Percentiles rank a stretch among this genome's conserved stretches.
Conservation (phyloP, 805 yeast species). For the Myxozyma nipponensis region DNA sequence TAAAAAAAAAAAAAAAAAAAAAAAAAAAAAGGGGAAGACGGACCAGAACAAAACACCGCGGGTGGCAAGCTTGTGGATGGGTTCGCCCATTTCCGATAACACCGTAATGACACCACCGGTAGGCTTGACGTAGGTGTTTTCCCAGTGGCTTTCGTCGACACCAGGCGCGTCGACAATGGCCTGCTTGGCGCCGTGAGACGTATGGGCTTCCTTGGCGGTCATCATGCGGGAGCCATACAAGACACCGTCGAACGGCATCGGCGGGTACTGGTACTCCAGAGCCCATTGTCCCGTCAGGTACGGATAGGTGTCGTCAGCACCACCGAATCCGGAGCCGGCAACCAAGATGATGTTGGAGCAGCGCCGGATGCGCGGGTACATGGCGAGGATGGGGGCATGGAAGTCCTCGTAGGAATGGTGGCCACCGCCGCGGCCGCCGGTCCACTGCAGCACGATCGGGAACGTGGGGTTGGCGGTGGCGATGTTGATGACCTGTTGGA, state of each 20-base stretch:
- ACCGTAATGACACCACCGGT: constrained; percentile 97
- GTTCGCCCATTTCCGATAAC: constrained; percentile 99
- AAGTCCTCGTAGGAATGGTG: constrained; percentile 99
- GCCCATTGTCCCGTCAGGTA: constrained; percentile 98
- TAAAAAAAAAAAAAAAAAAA: neutral
- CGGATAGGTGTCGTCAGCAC: constrained; percentile 94
- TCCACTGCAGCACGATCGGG: constrained; percentile 99
- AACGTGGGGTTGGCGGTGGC: constrained; percentile 94
- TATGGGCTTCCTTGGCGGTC: constrained; percentile 94
- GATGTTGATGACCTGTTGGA: constrained; percentile 77
- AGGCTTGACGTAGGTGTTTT: constrained; percentile 86
- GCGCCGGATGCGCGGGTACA: constrained; percentile 92
- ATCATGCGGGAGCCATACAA: constrained; percentile 94
- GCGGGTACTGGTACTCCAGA: constrained; percentile 78
- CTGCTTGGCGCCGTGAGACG: constrained; percentile 89
- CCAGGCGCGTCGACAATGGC: constrained; percentile 90
- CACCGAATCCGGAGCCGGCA: constrained; percentile 99
- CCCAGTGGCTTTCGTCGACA: constrained; percentile 87
- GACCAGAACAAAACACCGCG: constrained; percentile 94
- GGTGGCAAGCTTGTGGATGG: constrained; percentile 97
- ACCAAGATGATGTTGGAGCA: constrained; percentile 81
- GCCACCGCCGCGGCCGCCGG: constrained; percentile 99
- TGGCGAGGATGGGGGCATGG: constrained; percentile 95
- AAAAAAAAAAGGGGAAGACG: neutral
- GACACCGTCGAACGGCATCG: constrained; percentile 99